Evolutionary conservation across 2,329 filamentous ascomycete species (phyloP).

Genomic region (Colletotrichum cordylinicola): DNA sequence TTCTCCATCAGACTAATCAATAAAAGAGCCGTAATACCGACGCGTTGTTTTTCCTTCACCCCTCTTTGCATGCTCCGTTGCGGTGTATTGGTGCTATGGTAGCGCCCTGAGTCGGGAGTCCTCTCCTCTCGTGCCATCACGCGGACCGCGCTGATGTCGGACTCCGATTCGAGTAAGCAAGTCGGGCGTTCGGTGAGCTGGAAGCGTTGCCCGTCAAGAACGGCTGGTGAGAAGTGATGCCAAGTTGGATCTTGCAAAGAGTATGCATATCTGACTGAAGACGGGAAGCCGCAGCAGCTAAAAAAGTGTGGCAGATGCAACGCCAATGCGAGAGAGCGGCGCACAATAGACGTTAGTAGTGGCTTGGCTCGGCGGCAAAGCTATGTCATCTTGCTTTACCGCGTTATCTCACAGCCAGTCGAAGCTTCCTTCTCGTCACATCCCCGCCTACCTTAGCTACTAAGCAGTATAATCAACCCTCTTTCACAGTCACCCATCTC

Average conservation of each 20-base stretch:
- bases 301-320: neutral
- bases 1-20: neutral
- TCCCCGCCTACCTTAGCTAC: neutral
- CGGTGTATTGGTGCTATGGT: neutral
- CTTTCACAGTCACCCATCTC: neutral
- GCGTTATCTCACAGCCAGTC: neutral
- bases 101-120: too few relatives aligned
- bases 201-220: neutral
- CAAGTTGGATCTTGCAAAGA: neutral
- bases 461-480: neutral
- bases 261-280: constrained; percentile 1
- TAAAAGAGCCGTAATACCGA: neutral
- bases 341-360: neutral
- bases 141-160: neutral
- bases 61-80: neutral
- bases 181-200: neutral
- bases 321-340: neutral
- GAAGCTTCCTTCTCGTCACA: neutral
- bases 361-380: neutral
- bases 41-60: neutral
- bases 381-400: constrained; percentile 2
- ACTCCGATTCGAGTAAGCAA: constrained; percentile 3
- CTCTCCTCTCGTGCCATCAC: neutral
- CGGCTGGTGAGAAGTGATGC: neutral
- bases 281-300: constrained; percentile 8